Base-by-base conservation (phyloP, 2,329 filamentous ascomycete genomes). In the Alternaria dauci region DNA sequence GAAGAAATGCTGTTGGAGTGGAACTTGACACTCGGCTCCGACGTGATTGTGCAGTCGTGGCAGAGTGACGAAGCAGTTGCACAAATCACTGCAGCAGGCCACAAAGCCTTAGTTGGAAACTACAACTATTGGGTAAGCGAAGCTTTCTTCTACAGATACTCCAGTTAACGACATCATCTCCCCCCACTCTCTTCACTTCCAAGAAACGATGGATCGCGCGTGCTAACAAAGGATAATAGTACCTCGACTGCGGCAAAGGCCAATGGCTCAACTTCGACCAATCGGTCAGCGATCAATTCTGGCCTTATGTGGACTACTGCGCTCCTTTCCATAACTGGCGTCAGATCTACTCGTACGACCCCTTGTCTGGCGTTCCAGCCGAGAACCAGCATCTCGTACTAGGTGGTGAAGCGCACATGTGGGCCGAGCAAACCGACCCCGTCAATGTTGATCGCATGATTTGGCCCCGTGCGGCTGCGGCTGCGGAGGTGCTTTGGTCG, bases 1-100 rank as follows among this genome's bases (percentile, higher is more conserved):
- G 92, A 97, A 77, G 93, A 96, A 78, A 93, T 95, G 84, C 82
- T 92, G 1, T 81, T 91, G 9, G 83, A 88, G 25, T 96, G 92
- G 90, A 91, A 94, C 73, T 80, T 95, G 46, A 91, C 86, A 0
- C 80, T 96, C 6, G 88, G 88, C 2, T 77, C 84, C 14, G 88
- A 93, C 70, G 88, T 91, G 0, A 83, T 96, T 12, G 85, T 96
- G 5, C 93, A 96, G 79, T 86, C 89, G 3, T 96, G 93, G 93
- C 85, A 89, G 47, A 89, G 87, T 48, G 85, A 86, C 23, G 81
- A 80, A 11, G 86, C 89, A 6, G 85, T 93, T 50, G 82, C 86
- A 58, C 76, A 84, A 42, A 83, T 91, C 42, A 87, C 88, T 0
- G 79, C 78, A 30, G 81, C 82, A 55, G 92, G 92, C 12, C 85